These are phyloP conservation scores for Ascochyta koolunga DNA, from an alignment of 2,329 filamentous ascomycete species.

Conservation along the genomic window DNA sequence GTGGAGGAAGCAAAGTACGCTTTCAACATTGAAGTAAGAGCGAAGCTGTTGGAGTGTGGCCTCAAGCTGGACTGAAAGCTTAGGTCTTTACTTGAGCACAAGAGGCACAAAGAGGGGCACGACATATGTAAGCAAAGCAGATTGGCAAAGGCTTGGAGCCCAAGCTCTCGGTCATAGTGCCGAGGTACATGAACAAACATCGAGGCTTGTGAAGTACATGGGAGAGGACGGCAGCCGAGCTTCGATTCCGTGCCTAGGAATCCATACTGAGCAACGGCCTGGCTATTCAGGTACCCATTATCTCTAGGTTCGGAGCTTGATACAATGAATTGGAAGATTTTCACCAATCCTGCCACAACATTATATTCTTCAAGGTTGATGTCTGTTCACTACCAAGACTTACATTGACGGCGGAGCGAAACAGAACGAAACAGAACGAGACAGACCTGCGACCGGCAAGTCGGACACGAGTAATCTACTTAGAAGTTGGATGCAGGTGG, in stretches of 20 bases:
- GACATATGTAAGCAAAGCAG: too few relatives aligned
- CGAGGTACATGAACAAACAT: too few relatives aligned
- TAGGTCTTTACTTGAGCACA: too few relatives aligned
- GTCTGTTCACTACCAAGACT: background rate
- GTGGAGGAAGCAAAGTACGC: background rate
- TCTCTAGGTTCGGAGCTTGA: too few relatives aligned
- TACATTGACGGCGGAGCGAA: background rate
- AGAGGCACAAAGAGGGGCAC: too few relatives aligned
- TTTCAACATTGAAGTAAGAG: background rate
- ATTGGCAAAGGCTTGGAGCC: too few relatives aligned
- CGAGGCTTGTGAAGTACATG: too few relatives aligned
- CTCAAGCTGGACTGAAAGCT: background rate
- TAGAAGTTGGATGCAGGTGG: slow-evolving; percentile 19
- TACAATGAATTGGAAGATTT: background rate
- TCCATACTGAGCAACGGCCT: too few relatives aligned
- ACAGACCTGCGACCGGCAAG: slow-evolving; percentile 15
- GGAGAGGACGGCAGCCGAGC: too few relatives aligned
- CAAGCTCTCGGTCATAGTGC: too few relatives aligned
- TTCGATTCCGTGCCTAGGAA: too few relatives aligned
- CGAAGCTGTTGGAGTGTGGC: background rate
- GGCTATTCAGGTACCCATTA: too few relatives aligned
- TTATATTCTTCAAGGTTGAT: background rate
- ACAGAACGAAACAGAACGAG: slow-evolving; percentile 8
- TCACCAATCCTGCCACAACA: background rate
- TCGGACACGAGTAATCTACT: slow-evolving; percentile 10